These are phyloP conservation scores for Wolfiporia cocos DNA, from an alignment of 1,284 basidiomycete species.

Conservation along the genomic window DNA sequence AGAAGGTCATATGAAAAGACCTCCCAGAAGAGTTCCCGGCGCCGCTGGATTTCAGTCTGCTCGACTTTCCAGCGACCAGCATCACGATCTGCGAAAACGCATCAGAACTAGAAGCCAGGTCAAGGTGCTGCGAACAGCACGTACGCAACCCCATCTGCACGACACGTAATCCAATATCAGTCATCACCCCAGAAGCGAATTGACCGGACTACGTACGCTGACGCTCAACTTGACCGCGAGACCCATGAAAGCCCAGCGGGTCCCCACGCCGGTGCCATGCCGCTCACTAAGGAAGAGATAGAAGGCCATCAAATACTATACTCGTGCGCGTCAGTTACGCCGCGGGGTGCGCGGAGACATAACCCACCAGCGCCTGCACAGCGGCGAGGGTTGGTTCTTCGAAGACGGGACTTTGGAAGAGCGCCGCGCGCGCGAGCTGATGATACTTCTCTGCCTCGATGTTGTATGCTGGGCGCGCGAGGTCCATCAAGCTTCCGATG, in stretches of 20 bases:
- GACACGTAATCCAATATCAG: conserved; percentile 4
- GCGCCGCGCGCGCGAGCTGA: conserved; percentile 63
- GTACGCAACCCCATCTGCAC: conserved; percentile 67
- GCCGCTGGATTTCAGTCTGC: conserved; percentile 49
- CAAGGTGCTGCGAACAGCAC: conserved; percentile 31
- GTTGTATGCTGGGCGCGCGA: conserved; percentile 55
- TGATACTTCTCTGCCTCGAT: conserved; percentile 76
- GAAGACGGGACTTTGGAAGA: conserved; percentile 67
- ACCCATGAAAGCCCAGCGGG: conserved; percentile 75
- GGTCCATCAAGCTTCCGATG: conserved; percentile 68
- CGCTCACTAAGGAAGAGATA: conserved; percentile 72
- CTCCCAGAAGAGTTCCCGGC: conserved; percentile 71
- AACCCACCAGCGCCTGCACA: conserved; percentile 65
- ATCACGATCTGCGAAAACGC: conserved; percentile 66
- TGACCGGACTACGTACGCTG: conserved; percentile 46
- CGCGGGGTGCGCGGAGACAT: too few relatives aligned
- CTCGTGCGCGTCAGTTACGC: conserved; percentile 3
- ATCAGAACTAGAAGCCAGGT: too few relatives aligned
- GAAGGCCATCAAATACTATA: conserved; percentile 70
- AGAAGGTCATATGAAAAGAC: conserved; percentile 70
- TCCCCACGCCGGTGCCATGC: conserved; percentile 63
- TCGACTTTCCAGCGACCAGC: conserved; percentile 63
- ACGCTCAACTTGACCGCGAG: conserved; percentile 73
- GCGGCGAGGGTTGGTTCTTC: conserved; percentile 69
- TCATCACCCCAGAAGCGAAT: neutral